Evolutionary conservation across 2,329 filamentous ascomycete species (phyloP).

Genomic region (Raffaelea ambrosiae): DNA sequence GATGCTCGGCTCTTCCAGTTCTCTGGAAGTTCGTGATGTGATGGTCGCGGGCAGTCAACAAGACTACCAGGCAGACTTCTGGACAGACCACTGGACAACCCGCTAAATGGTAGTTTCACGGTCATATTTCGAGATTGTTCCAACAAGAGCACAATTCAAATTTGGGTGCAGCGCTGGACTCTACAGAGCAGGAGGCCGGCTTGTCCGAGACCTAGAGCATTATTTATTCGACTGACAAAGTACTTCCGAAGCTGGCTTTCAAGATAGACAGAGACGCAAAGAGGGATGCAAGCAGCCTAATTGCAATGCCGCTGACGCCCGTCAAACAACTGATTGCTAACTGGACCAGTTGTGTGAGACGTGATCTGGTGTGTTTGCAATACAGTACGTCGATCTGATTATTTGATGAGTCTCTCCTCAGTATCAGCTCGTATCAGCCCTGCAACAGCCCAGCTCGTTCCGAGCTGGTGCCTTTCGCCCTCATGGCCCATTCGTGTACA

Average conservation of each 20-base stretch:
- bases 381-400: not conserved
- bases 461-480: not conserved
- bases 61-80: not conserved
- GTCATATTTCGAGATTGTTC: not conserved
- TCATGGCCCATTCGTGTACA: not conserved
- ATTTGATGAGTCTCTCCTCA: not conserved
- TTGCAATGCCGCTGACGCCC: not conserved
- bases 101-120: not conserved
- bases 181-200: not conserved
- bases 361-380: not conserved
- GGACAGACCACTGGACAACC: not conserved
- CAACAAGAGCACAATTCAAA: too few species aligned
- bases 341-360: not conserved
- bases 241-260: not conserved
- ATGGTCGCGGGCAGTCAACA: not conserved
- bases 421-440: too few species aligned
- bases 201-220: not conserved
- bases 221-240: not conserved
- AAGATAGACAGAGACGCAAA: not conserved
- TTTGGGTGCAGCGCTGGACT: not conserved
- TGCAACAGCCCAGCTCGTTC: not conserved
- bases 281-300: not conserved
- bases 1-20: not conserved
- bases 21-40: not conserved
- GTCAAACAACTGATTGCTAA: not conserved